Conservation (phyloP, 192 early-diverging fungal species). For the Umbelopsis vinacea region DNA sequence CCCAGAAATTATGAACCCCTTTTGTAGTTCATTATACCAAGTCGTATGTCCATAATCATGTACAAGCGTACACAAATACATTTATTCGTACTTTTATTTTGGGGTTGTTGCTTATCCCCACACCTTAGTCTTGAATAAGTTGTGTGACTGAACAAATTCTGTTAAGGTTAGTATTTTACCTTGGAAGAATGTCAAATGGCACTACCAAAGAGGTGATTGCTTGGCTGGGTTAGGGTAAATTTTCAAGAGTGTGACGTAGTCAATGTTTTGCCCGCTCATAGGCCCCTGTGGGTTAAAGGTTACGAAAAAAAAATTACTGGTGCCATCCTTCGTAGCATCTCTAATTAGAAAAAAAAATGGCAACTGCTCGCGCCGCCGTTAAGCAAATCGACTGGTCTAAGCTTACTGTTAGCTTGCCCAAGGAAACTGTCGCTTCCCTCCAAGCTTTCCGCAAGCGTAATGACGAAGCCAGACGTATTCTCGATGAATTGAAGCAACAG, state of each 20-base stretch:
- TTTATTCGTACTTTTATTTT: too few species aligned
- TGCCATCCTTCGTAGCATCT: slow-evolving; percentile 18
- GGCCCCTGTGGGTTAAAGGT: slow-evolving; percentile 21
- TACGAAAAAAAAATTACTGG: slow-evolving; percentile 16
- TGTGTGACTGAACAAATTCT: too few species aligned
- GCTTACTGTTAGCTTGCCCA: slow-evolving; percentile 79
- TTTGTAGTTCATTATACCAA: not conserved
- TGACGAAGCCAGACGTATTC: slow-evolving; percentile 83
- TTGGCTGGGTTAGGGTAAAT: slow-evolving; percentile 11
- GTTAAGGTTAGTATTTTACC: too few species aligned
- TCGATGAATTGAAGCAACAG: slow-evolving; percentile 83
- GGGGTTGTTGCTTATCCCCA: too few species aligned
- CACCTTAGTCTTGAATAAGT: too few species aligned
- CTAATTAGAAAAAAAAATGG: slow-evolving; percentile 34
- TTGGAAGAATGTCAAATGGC: too few species aligned
- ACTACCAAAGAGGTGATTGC: too few species aligned
- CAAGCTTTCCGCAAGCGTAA: slow-evolving; percentile 94
- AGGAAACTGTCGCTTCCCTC: slow-evolving; percentile 87
- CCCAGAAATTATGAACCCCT: too few species aligned
- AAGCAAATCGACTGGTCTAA: slow-evolving; percentile 88
- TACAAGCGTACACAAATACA: not conserved
- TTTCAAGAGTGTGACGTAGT: slow-evolving; percentile 9
- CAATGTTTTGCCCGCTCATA: slow-evolving; percentile 16
- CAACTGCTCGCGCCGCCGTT: slow-evolving; percentile 63
- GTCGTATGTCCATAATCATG: not conserved